Conservation (phyloP, 257 asterid species). For the Solanum clarkiae region DNA sequence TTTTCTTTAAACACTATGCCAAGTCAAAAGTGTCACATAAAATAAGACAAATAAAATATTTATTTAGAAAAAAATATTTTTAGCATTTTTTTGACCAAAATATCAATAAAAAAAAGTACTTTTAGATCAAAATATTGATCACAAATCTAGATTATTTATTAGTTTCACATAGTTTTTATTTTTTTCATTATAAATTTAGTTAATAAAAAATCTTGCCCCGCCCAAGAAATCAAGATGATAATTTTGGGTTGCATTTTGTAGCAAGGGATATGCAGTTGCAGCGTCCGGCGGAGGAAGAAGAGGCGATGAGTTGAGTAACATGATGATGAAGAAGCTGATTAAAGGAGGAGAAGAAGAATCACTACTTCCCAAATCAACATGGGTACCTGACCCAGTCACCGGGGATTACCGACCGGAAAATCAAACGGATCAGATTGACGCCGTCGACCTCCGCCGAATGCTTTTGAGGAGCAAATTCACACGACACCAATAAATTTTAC, state of each 20-base stretch:
- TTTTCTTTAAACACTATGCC: too few species aligned
- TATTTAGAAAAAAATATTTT: too few species aligned
- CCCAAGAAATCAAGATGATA: not conserved
- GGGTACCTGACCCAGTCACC: conserved; percentile 65
- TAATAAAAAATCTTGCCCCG: too few species aligned
- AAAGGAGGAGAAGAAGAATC: conserved; percentile 19
- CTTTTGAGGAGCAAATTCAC: conserved; percentile 20
- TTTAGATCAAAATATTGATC: too few species aligned
- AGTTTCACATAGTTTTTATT: too few species aligned
- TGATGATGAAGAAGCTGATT: not conserved
- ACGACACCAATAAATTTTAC: not conserved
- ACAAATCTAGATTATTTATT: too few species aligned
- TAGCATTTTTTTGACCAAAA: too few species aligned
- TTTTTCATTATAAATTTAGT: too few species aligned
- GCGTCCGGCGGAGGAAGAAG: conserved; percentile 18
- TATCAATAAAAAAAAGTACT: too few species aligned
- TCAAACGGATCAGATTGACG: conserved; percentile 27
- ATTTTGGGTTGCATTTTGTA: not conserved
- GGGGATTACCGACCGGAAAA: conserved; percentile 48
- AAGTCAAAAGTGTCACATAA: too few species aligned
- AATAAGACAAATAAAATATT: too few species aligned
- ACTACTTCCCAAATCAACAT: conserved; percentile 11
- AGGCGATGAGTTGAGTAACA: not conserved
- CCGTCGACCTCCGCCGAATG: conserved; percentile 37
- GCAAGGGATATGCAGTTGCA: conserved; percentile 39